Conservation (phyloP, 2,329 filamentous ascomycete species). For the Ceratocystis diversiconidia region DNA sequence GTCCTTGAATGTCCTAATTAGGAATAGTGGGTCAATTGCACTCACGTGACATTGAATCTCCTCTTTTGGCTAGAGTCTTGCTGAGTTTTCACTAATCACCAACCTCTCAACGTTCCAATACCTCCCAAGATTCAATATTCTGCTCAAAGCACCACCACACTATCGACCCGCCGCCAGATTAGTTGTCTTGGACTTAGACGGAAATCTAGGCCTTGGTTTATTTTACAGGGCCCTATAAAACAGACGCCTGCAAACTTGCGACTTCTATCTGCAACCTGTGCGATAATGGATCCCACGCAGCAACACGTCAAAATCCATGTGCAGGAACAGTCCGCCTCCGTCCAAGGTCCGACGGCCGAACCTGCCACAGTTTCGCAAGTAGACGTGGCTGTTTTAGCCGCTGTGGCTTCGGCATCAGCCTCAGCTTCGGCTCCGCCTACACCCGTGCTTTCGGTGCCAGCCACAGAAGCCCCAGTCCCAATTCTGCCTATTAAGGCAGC, state of each 20-base stretch:
- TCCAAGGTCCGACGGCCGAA: not conserved
- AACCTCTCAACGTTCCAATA: conserved; percentile 16
- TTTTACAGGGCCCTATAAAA: not conserved
- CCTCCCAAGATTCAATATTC: conserved; percentile 13
- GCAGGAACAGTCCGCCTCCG: not conserved
- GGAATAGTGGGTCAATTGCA: not conserved
- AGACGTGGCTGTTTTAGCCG: not conserved
- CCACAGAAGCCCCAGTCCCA: not conserved
- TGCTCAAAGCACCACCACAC: not conserved
- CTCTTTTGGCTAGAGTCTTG: conserved; percentile 1
- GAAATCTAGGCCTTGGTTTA: not conserved
- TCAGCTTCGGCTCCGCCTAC: not conserved
- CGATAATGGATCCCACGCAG: not conserved
- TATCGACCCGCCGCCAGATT: not conserved
- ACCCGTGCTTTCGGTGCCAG: conserved; percentile 5
- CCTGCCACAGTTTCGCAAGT: not conserved
- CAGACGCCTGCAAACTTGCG: no score
- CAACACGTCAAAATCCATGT: not conserved
- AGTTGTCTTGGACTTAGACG: not conserved
- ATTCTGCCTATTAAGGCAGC: not conserved
- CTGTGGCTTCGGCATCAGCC: not conserved
- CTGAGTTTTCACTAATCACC: conserved; percentile 15
- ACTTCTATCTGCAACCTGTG: not conserved
- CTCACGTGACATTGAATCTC: conserved; percentile 1
- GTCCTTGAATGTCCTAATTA: not conserved